phyloP scores from a whole-genome alignment of 305 asterid species.

The Fraxinus ornus region DNA sequence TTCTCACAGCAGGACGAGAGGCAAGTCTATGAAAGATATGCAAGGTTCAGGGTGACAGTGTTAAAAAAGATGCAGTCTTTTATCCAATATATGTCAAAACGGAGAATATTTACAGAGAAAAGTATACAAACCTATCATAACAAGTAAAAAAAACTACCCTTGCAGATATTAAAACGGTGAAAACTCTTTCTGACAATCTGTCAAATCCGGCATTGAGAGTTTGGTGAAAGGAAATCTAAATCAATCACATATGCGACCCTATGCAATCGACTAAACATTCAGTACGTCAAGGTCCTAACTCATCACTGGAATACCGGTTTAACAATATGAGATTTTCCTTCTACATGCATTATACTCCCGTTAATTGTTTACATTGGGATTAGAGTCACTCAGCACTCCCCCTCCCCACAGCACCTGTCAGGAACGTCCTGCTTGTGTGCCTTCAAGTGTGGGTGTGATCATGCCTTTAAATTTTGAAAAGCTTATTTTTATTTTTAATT shows the following conservation, averaged over 20 bases:
- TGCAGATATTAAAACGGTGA: not conserved
- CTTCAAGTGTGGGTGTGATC: conserved; percentile 1
- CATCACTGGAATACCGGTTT: not conserved
- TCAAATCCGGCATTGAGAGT: not conserved
- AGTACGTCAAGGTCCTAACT: not conserved
- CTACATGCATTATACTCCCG: not conserved
- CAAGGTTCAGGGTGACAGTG: not conserved
- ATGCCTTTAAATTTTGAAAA: not conserved
- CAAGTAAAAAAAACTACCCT: not conserved
- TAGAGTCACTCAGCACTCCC: not conserved
- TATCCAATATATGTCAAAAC: not conserved
- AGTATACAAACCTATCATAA: not conserved
- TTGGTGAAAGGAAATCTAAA: not conserved
- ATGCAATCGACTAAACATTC: not conserved
- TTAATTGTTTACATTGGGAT: not conserved
- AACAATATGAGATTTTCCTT: not conserved
- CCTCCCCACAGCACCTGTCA: not conserved
- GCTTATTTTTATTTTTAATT: not conserved
- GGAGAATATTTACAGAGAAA: not conserved
- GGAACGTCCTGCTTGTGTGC: not conserved
- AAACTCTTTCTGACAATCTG: not conserved
- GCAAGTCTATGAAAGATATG: not conserved
- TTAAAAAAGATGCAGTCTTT: not conserved
- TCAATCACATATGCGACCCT: not conserved
- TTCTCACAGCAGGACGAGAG: not conserved